phyloP scores from a whole-genome alignment of 768 basidiomycete genomes.

The Paxillus involutus region DNA sequence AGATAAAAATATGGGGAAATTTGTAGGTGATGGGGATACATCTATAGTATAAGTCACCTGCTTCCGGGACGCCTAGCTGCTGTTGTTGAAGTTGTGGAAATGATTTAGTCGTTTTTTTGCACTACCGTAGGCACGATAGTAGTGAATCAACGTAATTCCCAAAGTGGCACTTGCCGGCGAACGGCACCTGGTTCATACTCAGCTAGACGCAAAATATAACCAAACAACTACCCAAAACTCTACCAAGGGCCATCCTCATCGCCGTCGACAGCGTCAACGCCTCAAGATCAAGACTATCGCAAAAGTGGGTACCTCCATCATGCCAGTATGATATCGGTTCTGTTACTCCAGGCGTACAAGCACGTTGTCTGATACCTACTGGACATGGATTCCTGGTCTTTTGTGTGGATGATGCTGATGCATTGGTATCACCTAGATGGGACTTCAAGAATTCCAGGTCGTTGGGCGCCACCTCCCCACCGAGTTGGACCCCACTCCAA shows the following conservation, averaged over 20 bases:
- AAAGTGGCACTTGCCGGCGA: too few relatives aligned
- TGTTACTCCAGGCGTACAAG: not conserved
- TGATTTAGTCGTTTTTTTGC: too few relatives aligned
- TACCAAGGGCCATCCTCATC: conserved; percentile 14
- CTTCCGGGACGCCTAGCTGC: too few relatives aligned
- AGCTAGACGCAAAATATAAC: conserved; percentile 20
- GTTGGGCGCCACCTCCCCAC: conserved; percentile 97
- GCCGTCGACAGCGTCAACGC: conserved; percentile 28
- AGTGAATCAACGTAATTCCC: too few relatives aligned
- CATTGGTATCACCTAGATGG: conserved; percentile 50
- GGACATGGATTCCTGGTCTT: conserved; percentile 32
- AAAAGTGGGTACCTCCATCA: conserved; percentile 28
- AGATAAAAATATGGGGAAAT: too few relatives aligned
- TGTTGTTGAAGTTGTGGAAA: too few relatives aligned
- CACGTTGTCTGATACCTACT: not conserved
- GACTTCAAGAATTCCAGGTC: conserved; percentile 91
- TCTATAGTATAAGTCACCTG: too few relatives aligned
- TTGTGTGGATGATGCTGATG: conserved; percentile 22
- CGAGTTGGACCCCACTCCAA: conserved; percentile 88
- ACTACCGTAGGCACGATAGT: too few relatives aligned
- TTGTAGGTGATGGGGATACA: too few relatives aligned
- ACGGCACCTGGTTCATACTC: not conserved
- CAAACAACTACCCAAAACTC: conserved; percentile 23
- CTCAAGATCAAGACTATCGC: conserved; percentile 19
- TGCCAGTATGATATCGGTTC: not conserved